phyloP scores from a whole-genome alignment of 139 green algal species.

The Diplosphaera chodatii region DNA sequence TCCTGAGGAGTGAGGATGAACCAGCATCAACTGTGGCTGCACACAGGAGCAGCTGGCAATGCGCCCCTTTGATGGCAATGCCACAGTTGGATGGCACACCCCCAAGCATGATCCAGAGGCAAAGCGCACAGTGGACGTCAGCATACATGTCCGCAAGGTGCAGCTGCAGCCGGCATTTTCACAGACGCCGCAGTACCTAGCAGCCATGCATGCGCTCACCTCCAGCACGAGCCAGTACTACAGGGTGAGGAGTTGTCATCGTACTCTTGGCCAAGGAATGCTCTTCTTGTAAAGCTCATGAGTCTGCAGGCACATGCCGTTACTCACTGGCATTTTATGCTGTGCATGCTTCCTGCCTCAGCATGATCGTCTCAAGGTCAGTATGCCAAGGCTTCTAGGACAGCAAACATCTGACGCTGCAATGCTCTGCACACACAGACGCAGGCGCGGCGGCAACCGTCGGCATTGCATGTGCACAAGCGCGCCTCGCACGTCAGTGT shows the following conservation, averaged over 20 bases:
- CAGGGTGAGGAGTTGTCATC: no score
- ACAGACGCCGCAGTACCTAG: slow-evolving; percentile 1
- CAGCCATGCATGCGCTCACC: neutral
- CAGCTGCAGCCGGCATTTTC: slow-evolving; percentile 15
- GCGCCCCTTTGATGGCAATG: slow-evolving; percentile 10
- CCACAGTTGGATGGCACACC: slow-evolving; percentile 14
- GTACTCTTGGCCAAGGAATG: no score
- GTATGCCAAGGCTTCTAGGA: no score
- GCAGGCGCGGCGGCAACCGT: neutral
- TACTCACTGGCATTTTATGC: no score
- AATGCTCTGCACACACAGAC: no score
- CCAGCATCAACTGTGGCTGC: no score
- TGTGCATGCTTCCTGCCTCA: no score
- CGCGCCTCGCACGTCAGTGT: neutral
- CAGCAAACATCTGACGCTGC: no score
- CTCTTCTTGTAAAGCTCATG: no score
- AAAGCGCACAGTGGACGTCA: neutral
- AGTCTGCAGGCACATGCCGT: no score
- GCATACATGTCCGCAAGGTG: neutral
- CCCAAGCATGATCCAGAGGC: neutral
- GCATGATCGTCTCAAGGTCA: no score
- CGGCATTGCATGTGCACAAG: neutral
- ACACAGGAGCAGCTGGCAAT: slow-evolving; percentile 12
- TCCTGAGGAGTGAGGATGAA: no score
- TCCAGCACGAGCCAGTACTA: neutral